Evolutionary conservation across 805 yeast genomes (phyloP), one percentile per base, ranked within the genome.

Genomic region (Wickerhamiella spandovensis): DNA sequence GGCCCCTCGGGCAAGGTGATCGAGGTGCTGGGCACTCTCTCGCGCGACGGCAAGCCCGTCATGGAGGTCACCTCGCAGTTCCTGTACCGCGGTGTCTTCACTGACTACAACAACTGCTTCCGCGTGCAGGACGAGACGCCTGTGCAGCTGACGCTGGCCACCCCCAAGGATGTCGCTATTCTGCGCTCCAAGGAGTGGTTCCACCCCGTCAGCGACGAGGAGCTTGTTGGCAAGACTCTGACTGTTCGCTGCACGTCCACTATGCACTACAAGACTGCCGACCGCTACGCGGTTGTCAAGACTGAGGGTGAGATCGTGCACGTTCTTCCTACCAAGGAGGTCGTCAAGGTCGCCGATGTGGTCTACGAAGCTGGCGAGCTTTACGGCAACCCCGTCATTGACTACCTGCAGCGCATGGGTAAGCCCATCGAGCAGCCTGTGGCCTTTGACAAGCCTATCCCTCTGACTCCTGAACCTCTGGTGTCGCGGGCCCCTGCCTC

Each of bases 101-200:
- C 64, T 35, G 98, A 92, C 70, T 92, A 76, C 66, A 84, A 82
- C 65, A 87, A 88, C 73, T 87, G 97, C 43, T 92, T 92, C 81
- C 82, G 85, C 69, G 84, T 85, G 70, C 78, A 77, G 55, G 72
- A 78, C 51, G 97, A 92, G 71, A 80, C 87, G 54, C 95, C 97
- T 51, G 84, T 81, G 63, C 83, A 89, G 71, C 73, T 92, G 54
- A 65, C 76, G 37, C 72, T 92, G 64, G 73, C 74, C 54, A 69
- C 90, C 47, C 74, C 85, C 44, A 88, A 86, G 74, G 97, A 92
- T 64, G 82, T 88, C 60, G 96, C 98, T 47, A 87, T 92, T 52
- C 76, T 92, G 68, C 78, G 79, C 63, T 86, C 97, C 23, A 92
- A 92, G 76, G 97, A 92, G 71, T 92, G 99, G 98, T 90, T 94